phyloP scores from a whole-genome alignment of 2,329 filamentous ascomycete species.

The Pseudohalonectria lignicola region DNA sequence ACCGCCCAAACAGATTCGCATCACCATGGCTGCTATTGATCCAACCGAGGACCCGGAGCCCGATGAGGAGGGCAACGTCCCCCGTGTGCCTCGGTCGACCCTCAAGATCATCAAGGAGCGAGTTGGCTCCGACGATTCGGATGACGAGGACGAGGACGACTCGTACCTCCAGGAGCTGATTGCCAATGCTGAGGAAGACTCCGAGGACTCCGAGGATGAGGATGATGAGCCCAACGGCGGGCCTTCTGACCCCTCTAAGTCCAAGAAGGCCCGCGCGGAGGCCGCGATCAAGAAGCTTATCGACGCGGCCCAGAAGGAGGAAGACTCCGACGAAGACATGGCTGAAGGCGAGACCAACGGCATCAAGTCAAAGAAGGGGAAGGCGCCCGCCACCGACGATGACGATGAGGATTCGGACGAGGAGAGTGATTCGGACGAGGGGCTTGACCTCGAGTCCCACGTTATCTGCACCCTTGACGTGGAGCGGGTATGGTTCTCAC shows the following conservation, averaged over 20 bases:
- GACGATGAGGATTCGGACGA: slow-evolving; percentile 37
- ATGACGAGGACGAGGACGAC: slow-evolving; percentile 58
- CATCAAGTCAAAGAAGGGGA: slow-evolving; percentile 47
- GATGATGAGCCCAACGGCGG: slow-evolving; percentile 70
- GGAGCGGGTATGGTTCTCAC: slow-evolving; percentile 57
- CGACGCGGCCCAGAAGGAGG: slow-evolving; percentile 50
- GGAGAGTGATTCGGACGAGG: slow-evolving; percentile 48
- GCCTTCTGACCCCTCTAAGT: slow-evolving; percentile 83
- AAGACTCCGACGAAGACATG: slow-evolving; percentile 60
- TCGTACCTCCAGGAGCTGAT: slow-evolving; percentile 43
- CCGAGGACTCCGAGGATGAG: slow-evolving; percentile 36
- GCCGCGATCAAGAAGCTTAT: slow-evolving; percentile 70
- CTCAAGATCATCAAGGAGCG: slow-evolving; percentile 74
- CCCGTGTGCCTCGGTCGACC: slow-evolving; percentile 63
- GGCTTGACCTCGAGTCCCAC: slow-evolving; percentile 69
- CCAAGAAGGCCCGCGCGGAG: slow-evolving; percentile 73
- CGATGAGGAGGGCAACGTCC: slow-evolving; percentile 50
- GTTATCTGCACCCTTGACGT: slow-evolving; percentile 95
- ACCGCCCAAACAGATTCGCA: slow-evolving; percentile 94
- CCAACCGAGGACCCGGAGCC: slow-evolving; percentile 65
- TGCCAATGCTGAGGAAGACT: slow-evolving; percentile 36
- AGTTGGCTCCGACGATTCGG: slow-evolving; percentile 37
- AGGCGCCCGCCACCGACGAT: slow-evolving; percentile 52
- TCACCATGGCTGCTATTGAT: slow-evolving; percentile 98
- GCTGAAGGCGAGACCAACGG: slow-evolving; percentile 54